Evolutionary conservation across 2,329 filamentous ascomycete genomes (phyloP).

Genomic region (Alternaria burnsii): DNA sequence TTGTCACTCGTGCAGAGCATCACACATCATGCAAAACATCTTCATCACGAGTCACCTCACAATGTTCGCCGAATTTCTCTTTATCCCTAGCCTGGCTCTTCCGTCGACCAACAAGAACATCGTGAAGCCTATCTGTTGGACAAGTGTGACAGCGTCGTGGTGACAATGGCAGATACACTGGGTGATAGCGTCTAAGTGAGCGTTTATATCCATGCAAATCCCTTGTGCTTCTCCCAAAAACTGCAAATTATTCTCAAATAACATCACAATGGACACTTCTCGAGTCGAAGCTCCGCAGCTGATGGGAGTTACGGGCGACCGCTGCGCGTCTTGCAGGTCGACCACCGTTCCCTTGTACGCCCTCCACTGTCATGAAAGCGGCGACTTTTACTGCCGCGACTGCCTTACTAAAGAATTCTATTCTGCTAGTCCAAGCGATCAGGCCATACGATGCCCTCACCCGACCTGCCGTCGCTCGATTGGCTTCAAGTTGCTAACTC

Average conservation of each 20-base stretch:
- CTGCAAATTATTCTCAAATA: background rate
- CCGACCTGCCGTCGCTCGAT: slow-evolving; percentile 6
- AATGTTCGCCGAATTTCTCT: background rate
- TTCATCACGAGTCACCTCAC: background rate
- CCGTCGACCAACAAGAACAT: background rate
- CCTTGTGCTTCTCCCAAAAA: background rate
- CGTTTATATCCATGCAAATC: too few species aligned
- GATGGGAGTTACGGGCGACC: slow-evolving; percentile 11
- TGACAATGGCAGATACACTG: background rate
- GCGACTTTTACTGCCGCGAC: slow-evolving; percentile 20
- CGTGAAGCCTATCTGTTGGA: background rate
- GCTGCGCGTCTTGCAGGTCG: slow-evolving; percentile 13
- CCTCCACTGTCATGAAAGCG: slow-evolving; percentile 15
- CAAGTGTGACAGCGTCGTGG: background rate
- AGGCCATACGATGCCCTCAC: slow-evolving; percentile 17
- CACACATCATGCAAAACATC: background rate
- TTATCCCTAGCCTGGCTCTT: background rate
- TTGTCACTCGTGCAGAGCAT: background rate
- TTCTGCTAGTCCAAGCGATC: background rate
- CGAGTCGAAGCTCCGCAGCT: background rate
- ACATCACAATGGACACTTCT: background rate
- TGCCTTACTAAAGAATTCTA: slow-evolving; percentile 16
- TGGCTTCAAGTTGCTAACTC: slow-evolving; percentile 6
- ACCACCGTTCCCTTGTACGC: slow-evolving; percentile 9
- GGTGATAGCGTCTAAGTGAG: background rate